These are phyloP conservation scores for Chrysosporium keratinophilum DNA, from an alignment of 2,329 filamentous ascomycete species.

Conservation along the genomic window DNA sequence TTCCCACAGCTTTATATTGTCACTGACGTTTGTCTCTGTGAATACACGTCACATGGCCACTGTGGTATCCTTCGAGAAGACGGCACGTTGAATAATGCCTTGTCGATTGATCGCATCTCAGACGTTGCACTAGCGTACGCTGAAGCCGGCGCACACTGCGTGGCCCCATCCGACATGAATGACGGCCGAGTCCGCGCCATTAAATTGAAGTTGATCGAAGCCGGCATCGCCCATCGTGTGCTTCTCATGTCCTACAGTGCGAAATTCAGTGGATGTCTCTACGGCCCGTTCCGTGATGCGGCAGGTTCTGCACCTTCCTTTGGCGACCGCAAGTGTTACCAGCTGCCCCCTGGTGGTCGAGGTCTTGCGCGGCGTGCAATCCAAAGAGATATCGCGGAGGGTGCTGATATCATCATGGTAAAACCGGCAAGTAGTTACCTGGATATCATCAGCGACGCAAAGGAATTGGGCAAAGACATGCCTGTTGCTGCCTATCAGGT, in stretches of 20 bases:
- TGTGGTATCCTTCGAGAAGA: conserved; percentile 93
- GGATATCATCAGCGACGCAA: conserved; percentile 95
- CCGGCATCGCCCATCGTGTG: conserved; percentile 81
- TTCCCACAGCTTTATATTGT: conserved; percentile 90
- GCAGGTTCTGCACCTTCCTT: conserved; percentile 85
- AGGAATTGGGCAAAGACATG: conserved; percentile 82
- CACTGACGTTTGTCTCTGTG: conserved; percentile 91
- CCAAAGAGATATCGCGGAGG: conserved; percentile 77
- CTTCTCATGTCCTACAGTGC: conserved; percentile 96
- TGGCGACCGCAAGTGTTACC: conserved; percentile 92
- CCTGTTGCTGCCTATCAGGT: conserved; percentile 95
- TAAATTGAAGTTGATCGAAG: conserved; percentile 94
- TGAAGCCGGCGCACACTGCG: conserved; percentile 88
- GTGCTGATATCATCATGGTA: conserved; percentile 97
- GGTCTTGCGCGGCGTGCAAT: conserved; percentile 88
- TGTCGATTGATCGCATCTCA: conserved; percentile 87
- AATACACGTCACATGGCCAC: conserved; percentile 96
- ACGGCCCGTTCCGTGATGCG: conserved; percentile 94
- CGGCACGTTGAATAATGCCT: conserved; percentile 80
- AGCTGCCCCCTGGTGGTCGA: conserved; percentile 83
- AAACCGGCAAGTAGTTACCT: conserved; percentile 94
- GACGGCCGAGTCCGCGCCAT: conserved; percentile 95
- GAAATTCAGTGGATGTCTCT: conserved; percentile 93
- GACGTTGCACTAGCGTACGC: conserved; percentile 98
- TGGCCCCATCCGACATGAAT: conserved; percentile 98